Conservation (phyloP, 2,329 filamentous ascomycete species). For the Dothideomycetidae sp. region DNA sequence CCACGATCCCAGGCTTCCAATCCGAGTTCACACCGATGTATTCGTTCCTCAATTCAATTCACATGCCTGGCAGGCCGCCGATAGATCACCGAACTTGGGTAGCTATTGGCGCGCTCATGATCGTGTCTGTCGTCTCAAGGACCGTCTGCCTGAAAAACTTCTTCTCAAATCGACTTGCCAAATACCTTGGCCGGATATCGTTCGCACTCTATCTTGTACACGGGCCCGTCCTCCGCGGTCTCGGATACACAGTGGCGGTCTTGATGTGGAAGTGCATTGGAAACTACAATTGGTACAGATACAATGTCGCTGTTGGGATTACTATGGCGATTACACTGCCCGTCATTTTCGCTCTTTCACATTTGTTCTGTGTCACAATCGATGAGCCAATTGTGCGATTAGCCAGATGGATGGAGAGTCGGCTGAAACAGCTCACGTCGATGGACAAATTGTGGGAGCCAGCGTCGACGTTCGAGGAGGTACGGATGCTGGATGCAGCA, state of each 20-base stretch:
- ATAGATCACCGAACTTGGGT: constrained; percentile 42
- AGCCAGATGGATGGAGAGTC: constrained; percentile 40
- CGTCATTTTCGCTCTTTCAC: constrained; percentile 39
- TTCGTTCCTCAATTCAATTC: background rate
- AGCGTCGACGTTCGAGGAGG: no score
- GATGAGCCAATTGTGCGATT: constrained; percentile 43
- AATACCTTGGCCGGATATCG: constrained; percentile 47
- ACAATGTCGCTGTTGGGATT: constrained; percentile 35
- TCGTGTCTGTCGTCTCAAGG: constrained; percentile 38
- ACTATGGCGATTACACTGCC: constrained; percentile 36
- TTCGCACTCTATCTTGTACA: constrained; percentile 50
- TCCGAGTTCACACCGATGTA: background rate
- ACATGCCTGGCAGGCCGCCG: background rate
- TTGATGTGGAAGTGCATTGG: constrained; percentile 38
- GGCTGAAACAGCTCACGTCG: constrained; percentile 11
- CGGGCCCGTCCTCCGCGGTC: constrained; percentile 39
- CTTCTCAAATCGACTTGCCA: constrained; percentile 37
- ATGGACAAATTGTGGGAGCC: no score
- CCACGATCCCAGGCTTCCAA: background rate
- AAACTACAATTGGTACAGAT: constrained; percentile 30
- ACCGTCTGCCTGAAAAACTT: constrained; percentile 33
- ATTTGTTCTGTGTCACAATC: constrained; percentile 42
- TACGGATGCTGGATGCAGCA: no score
- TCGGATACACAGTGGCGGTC: constrained; percentile 41
- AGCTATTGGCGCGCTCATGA: constrained; percentile 37